A percentile compares a stretch with the other conserved stretches of the same genome.
These are phyloP conservation scores for Cyclotella baltica DNA, from an alignment of 108 stramenopile species.

Conservation along the genomic window DNA sequence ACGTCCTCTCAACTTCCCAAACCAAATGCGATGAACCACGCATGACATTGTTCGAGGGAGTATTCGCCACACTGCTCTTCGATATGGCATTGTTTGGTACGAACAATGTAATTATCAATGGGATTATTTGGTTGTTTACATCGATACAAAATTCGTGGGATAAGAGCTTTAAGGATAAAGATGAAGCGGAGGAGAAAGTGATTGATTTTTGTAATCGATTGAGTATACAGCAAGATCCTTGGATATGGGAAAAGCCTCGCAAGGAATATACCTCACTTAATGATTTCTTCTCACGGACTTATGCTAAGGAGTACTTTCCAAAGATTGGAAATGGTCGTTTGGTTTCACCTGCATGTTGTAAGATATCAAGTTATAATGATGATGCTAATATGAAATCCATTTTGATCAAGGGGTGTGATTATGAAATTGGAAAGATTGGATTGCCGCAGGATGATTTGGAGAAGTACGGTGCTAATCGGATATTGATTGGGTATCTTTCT, in stretches of 20 bases:
- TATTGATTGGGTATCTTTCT: constrained; percentile 46
- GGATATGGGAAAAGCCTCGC: constrained; percentile 50
- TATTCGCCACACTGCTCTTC: constrained; percentile 57
- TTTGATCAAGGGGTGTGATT: constrained; percentile 55
- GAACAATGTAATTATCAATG: constrained; percentile 43
- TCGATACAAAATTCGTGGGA: constrained; percentile 59
- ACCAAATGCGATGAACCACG: constrained; percentile 39
- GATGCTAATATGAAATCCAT: constrained; percentile 39
- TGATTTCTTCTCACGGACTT: constrained; percentile 57
- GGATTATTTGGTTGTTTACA: constrained; percentile 47
- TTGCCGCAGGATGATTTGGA: constrained; percentile 38
- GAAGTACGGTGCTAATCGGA: constrained; percentile 30
- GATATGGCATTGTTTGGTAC: constrained; percentile 60
- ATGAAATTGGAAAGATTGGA: constrained; percentile 41
- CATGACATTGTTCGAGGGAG: constrained; percentile 57
- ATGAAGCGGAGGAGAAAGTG: constrained; percentile 24
- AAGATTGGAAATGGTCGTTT: constrained; percentile 21
- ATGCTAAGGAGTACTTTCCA: constrained; percentile 30
- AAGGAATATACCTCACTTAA: constrained; percentile 44
- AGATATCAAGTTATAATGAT: constrained; percentile 20
- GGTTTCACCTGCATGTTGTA: constrained; percentile 54
- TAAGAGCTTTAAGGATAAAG: constrained; percentile 22
- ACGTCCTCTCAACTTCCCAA: constrained; percentile 20
- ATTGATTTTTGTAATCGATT: constrained; percentile 43
- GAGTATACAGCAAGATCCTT: constrained; percentile 39